phyloP scores from a whole-genome alignment of 108 stramenopile species.

The Cyclotella choctawhatcheeana region DNA sequence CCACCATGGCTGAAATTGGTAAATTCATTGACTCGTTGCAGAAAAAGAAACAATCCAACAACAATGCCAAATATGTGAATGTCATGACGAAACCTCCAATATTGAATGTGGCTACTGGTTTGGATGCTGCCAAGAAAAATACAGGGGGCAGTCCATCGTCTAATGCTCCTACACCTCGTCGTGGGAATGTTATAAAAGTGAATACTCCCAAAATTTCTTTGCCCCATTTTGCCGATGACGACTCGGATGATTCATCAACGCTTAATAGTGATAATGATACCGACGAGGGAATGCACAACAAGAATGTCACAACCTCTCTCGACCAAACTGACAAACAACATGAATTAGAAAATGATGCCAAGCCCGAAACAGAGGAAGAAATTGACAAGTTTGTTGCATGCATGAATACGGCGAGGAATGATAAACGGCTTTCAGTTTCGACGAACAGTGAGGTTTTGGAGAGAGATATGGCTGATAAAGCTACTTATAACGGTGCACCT shows the following conservation, averaged over 20 bases:
- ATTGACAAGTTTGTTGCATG: slow-evolving; percentile 10
- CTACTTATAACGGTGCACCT: too few relatives aligned
- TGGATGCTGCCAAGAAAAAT: neutral
- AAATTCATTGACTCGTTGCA: slow-evolving; percentile 23
- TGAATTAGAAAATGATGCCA: neutral
- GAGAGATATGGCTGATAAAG: too few relatives aligned
- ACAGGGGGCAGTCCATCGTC: too few relatives aligned
- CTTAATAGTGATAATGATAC: neutral
- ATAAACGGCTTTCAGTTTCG: neutral
- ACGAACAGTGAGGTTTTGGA: too few relatives aligned
- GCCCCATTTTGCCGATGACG: too few relatives aligned
- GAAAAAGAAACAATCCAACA: slow-evolving; percentile 1
- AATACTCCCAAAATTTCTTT: too few relatives aligned
- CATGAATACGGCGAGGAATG: neutral
- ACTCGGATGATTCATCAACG: too few relatives aligned
- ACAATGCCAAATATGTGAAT: neutral
- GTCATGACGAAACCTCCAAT: neutral
- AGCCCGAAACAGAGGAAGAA: slow-evolving; percentile 22
- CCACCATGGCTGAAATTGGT: slow-evolving; percentile 17
- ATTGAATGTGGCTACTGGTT: neutral
- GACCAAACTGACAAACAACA: neutral
- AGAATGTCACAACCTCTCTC: too few relatives aligned
- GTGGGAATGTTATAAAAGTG: too few relatives aligned
- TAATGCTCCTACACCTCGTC: too few relatives aligned
- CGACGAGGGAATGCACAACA: neutral